Evolutionary conservation across 371 early-diverging fungal genomes (phyloP).

Genomic region (Nematocida homosporus): DNA sequence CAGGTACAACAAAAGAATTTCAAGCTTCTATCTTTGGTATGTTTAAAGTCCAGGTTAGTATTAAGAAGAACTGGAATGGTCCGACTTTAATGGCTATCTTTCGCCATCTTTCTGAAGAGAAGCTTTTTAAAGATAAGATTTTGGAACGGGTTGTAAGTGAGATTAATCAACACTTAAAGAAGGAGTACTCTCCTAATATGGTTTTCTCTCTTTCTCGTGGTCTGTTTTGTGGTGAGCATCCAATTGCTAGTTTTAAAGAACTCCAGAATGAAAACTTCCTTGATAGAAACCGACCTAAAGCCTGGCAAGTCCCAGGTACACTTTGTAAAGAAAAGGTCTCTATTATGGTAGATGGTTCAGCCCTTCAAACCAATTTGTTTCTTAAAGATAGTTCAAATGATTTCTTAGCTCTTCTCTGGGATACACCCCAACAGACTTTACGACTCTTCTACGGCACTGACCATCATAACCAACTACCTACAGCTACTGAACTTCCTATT

Average conservation of each 20-base stretch:
- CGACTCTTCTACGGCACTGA: constrained; percentile 38
- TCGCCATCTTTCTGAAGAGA: background rate
- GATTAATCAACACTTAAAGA: constrained; percentile 2
- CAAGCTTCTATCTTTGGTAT: background rate
- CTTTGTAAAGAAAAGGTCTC: constrained; percentile 13
- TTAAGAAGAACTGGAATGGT: constrained; percentile 31
- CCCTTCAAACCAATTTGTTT: constrained; percentile 2
- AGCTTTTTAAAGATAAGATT: constrained; percentile 22
- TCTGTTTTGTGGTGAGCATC: constrained; percentile 23
- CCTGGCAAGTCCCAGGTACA: constrained; percentile 1
- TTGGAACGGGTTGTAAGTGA: background rate
- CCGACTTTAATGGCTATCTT: background rate
- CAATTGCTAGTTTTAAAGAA: constrained; percentile 7
- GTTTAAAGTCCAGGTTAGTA: background rate
- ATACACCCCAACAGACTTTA: background rate
- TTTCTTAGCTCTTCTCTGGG: constrained; percentile 12
- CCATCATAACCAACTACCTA: too few relatives aligned
- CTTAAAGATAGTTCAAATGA: background rate
- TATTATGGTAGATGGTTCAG: background rate
- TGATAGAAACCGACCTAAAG: background rate
- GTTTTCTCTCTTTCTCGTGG: constrained; percentile 18
- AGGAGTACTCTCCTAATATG: background rate
- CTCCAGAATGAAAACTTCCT: constrained; percentile 16
- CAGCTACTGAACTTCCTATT: background rate
- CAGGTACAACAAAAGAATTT: constrained; percentile 22